Base-by-base conservation (phyloP, 768 basidiomycete genomes). In the Auriscalpium microsporum region DNA sequence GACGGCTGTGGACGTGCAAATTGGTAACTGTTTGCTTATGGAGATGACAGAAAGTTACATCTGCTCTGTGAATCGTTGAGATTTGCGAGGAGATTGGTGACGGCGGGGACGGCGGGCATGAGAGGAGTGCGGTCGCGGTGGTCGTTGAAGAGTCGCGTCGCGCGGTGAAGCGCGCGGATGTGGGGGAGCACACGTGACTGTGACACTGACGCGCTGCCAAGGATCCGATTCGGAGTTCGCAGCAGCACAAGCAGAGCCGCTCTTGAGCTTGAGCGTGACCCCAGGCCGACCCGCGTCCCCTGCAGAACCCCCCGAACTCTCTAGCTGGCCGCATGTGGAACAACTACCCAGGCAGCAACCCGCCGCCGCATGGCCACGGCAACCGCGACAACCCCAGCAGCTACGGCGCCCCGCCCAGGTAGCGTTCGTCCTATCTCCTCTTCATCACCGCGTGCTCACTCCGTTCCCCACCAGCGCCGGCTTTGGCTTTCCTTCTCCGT, bases 1-100 rank as follows among this genome's bases (percentile, higher is more conserved):
- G 8, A 89, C 87, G 55, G 89, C 89, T 90, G 52, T n/a, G 10
- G 28, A 28, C 28, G 28, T 28, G 28, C 4, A 28, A 28, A 4
- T 28, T 28, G 28, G 28, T 28, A 4, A 28, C 28, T 28, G 28
- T 28, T 2, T 7, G 28, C 28, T 28, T 1, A 28, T 28, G 46
- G 21, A 19, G 16, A 28, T 13, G 2, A 6, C 23, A 48, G 23
- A n/a, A 19, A 48, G 3, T 17, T 19, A 48, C 46, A 48, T 48
- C 21, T 13, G 13, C 46, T 48, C 21, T 48, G 46, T 1, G 46
- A 11, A 3, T 28, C 46, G 23, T 48, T 48, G 16, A 48, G 46
- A 13, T 17, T 48, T 4, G 13, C 3, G 16, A 48, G 46, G 46
- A 48, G 46, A 4, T 4, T 4, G 28, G 28, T 4, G 4, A 28